Percentiles rank a stretch among this genome's conserved stretches.
Evolutionary conservation across 176 grass and related monocot genomes (phyloP).

Genomic region (Juncus inflexus): DNA sequence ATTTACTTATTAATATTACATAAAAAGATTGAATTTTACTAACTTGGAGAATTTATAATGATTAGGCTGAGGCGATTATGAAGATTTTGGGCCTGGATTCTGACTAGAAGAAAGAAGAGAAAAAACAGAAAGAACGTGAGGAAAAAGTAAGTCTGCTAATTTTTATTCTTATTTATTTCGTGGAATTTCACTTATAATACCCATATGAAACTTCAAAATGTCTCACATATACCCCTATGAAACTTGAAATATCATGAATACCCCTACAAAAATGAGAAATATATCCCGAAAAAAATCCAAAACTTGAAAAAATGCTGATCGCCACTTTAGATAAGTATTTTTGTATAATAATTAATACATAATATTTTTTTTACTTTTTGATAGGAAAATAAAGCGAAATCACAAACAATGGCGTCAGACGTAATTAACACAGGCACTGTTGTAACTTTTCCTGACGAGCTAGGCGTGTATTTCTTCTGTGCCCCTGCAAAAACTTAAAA

Average conservation of each 20-base stretch:
- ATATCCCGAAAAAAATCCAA: not conserved
- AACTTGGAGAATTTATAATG: not conserved
- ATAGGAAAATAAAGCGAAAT: slow-evolving; percentile 57
- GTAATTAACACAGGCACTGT: slow-evolving; percentile 44
- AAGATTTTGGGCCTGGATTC: slow-evolving; percentile 92
- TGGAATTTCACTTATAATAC: not conserved
- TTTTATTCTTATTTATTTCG: not conserved
- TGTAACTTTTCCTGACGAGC: slow-evolving; percentile 64
- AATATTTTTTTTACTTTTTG: not conserved
- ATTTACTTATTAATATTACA: slow-evolving; percentile 17
- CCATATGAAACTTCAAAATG: not conserved
- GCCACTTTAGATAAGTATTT: not conserved
- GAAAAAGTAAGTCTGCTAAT: slow-evolving; percentile 45
- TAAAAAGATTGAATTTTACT: not conserved
- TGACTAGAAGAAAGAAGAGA: slow-evolving; percentile 94
- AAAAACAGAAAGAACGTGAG: slow-evolving; percentile 84
- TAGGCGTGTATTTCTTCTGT: slow-evolving; percentile 39
- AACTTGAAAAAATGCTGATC: no score
- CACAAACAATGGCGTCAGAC: slow-evolving; percentile 31
- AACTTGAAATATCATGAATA: slow-evolving; percentile 4
- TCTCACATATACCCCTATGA: not conserved
- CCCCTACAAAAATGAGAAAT: slow-evolving; percentile 8
- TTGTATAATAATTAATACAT: not conserved
- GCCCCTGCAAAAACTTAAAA: not conserved
- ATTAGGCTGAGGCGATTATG: slow-evolving; percentile 80